phyloP scores from a whole-genome alignment of 192 early-diverging fungal species.

The Jimgerdemannia flammicorona region DNA sequence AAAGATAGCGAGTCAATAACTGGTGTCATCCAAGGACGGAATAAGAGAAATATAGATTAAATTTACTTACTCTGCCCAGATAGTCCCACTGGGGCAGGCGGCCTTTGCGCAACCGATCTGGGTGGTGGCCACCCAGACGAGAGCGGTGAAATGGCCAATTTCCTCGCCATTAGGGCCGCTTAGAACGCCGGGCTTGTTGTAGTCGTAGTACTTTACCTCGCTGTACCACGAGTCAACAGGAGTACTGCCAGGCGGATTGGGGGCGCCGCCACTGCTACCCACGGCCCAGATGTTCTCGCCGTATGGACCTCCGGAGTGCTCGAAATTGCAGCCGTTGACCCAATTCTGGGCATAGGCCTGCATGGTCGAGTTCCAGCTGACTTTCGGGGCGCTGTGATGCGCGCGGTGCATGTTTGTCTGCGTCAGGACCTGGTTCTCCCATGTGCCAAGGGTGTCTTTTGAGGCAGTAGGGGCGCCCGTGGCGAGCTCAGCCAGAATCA shows the following conservation, averaged over 20 bases:
- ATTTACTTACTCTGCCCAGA: background rate
- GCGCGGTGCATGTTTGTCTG: conserved; percentile 38
- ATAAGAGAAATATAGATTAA: no score
- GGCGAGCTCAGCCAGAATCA: no score
- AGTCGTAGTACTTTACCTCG: conserved; percentile 39
- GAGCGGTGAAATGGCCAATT: background rate
- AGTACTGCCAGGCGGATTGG: conserved; percentile 4
- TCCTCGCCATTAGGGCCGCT: background rate
- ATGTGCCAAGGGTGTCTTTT: conserved; percentile 7
- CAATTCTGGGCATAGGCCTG: conserved; percentile 35
- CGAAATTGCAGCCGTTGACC: conserved; percentile 33
- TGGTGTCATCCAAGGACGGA: no score
- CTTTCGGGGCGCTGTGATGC: conserved; percentile 26
- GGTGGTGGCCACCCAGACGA: conserved; percentile 31
- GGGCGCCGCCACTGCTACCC: background rate
- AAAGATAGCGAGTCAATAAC: background rate
- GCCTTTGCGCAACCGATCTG: conserved; percentile 31
- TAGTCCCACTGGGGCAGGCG: conserved; percentile 1
- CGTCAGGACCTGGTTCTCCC: conserved; percentile 27
- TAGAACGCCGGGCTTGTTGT: conserved; percentile 33
- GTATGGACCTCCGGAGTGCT: conserved; percentile 33
- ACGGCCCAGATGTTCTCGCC: background rate
- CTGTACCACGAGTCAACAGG: conserved; percentile 38
- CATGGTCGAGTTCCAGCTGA: conserved; percentile 33
- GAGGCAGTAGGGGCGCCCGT: background rate